Evolutionary conservation across 2,329 filamentous ascomycete species (phyloP).

Genomic region (Sclerotiophoma versabilis): DNA sequence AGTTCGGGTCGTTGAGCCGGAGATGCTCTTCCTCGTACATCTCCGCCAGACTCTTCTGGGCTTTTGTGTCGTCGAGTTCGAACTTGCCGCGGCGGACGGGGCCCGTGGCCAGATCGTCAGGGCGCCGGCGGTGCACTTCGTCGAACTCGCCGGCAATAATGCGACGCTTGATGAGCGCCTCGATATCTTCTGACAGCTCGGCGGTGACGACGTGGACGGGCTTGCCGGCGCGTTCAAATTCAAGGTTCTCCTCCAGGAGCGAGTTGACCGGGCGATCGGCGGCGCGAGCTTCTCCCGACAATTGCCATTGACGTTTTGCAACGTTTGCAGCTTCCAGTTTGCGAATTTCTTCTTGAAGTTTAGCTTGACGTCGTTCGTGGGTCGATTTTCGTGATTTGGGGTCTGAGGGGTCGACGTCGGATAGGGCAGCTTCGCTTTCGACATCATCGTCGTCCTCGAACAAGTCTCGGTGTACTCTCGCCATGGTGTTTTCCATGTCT

Average conservation of each 20-base stretch:
- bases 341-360: conserved; percentile 87
- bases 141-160: conserved; percentile 92
- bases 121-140: conserved; percentile 82
- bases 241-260: conserved; percentile 89
- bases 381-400: conserved; percentile 78
- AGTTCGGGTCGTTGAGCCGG: conserved; percentile 77
- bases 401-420: conserved; percentile 70
- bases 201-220: conserved; percentile 93
- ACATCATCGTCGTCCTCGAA: conserved; percentile 78
- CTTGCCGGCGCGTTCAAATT: conserved; percentile 95
- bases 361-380: conserved; percentile 86
- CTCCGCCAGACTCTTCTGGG: conserved; percentile 86
- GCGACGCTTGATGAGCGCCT: conserved; percentile 90
- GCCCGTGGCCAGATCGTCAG: conserved; percentile 72
- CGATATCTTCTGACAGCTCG: conserved; percentile 88
- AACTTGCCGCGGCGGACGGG: conserved; percentile 73
- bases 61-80: conserved; percentile 85
- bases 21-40: conserved; percentile 94
- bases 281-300: conserved; percentile 86
- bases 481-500: conserved; percentile 83
- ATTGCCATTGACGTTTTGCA: conserved; percentile 87
- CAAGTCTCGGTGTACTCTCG: conserved; percentile 84
- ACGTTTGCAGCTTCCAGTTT: conserved; percentile 88
- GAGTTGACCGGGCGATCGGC: conserved; percentile 87
- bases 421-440: conserved; percentile 63